A percentile compares a stretch with the other conserved stretches of the same genome.
These are phyloP conservation scores for Protomyces lactucae-debilis DNA, from an alignment of 1,139 yeast species.

Conservation along the genomic window DNA sequence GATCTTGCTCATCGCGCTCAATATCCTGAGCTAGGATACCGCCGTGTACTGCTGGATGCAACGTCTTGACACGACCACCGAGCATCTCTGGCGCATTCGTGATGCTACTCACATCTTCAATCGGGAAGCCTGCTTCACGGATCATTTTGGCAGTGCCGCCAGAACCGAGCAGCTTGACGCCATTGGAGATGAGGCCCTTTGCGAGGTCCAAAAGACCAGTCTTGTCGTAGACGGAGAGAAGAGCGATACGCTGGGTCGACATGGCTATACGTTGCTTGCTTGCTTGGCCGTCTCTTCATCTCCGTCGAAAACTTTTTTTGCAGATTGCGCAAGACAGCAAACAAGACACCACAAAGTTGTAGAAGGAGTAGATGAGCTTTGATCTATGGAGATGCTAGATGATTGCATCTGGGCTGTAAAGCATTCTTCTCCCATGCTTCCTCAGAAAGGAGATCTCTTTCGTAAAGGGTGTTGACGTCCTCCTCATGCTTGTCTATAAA, in stretches of 20 bases:
- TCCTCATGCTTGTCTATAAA: background rate
- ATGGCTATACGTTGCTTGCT: background rate
- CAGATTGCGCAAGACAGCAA: no score
- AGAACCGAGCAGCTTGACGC: constrained; percentile 88
- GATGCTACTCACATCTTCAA: constrained; percentile 87
- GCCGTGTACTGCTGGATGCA: constrained; percentile 96
- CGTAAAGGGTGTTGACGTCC: background rate
- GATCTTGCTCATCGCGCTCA: constrained; percentile 83
- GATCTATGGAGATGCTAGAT: no score
- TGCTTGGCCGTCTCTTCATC: background rate
- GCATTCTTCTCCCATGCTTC: no score
- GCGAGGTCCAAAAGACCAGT: constrained; percentile 94
- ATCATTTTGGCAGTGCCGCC: constrained; percentile 95
- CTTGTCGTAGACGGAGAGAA: constrained; percentile 93
- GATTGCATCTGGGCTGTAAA: no score
- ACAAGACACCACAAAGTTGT: no score
- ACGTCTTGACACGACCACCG: constrained; percentile 96
- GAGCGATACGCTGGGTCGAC: constrained; percentile 47
- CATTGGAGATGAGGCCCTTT: constrained; percentile 81
- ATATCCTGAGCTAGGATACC: constrained; percentile 83
- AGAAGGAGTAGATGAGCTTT: no score
- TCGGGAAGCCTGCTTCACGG: constrained; percentile 97
- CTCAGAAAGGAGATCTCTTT: no score
- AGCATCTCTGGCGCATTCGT: constrained; percentile 99
- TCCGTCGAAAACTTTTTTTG: background rate